Evolutionary conservation across 2,329 filamentous ascomycete species (phyloP).

Genomic region (Aspergillus viridinutans): DNA sequence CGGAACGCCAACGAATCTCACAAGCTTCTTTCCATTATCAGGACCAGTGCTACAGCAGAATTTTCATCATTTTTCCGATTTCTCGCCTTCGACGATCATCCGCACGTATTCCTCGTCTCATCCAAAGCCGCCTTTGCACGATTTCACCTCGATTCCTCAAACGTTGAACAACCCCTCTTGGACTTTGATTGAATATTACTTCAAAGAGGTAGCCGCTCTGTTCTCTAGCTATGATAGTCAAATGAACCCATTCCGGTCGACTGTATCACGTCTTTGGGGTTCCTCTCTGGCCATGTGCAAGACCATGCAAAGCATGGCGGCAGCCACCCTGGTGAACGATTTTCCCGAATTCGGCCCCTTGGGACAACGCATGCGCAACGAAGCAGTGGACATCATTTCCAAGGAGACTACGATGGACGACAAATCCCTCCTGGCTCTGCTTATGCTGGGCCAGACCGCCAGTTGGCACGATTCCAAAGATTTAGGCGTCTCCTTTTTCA

Average conservation of each 20-base stretch:
- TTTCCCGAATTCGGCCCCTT: conserved; percentile 51
- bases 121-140: conserved; percentile 16
- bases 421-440: conserved; percentile 53
- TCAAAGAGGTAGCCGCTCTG: conserved; percentile 57
- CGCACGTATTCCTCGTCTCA: conserved; percentile 28
- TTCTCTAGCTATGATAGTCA: conserved; percentile 63
- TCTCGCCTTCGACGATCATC: conserved; percentile 31
- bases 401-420: conserved; percentile 48
- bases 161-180: conserved; percentile 49
- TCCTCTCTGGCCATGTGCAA: conserved; percentile 57
- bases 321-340: conserved; percentile 56
- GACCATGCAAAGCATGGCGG: conserved; percentile 62
- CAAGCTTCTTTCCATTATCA: conserved; percentile 23
- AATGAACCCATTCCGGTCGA: conserved; percentile 58
- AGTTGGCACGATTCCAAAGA: conserved; percentile 57
- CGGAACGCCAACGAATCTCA: conserved; percentile 13
- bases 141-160: conserved; percentile 34
- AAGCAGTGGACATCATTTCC: conserved; percentile 50
- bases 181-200: conserved; percentile 60
- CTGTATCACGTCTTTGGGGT: conserved; percentile 55
- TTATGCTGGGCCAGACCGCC: conserved; percentile 57
- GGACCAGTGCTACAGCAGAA: conserved; percentile 17
- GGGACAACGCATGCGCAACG: conserved; percentile 50
- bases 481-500: conserved; percentile 52
- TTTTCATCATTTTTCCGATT: conserved; percentile 18